Evolutionary conservation across 257 asterid species (phyloP).

Genomic region (Salvia rosmarinus): DNA sequence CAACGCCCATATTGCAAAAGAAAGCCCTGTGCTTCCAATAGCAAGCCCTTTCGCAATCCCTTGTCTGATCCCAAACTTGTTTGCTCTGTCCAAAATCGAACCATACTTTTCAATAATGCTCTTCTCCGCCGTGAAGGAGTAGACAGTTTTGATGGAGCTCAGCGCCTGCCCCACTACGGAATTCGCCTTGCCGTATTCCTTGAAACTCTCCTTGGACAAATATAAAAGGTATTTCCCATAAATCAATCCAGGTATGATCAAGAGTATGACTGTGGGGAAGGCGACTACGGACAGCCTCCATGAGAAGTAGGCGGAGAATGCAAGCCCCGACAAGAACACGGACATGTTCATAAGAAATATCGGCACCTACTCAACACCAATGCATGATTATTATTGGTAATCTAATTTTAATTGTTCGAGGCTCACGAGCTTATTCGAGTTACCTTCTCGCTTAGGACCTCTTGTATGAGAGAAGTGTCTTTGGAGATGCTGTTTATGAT

Average conservation of each 20-base stretch:
- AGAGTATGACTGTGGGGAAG: conserved; percentile 60
- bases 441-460: conserved; percentile 91
- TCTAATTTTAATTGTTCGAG: no score
- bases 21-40: conserved; percentile 71
- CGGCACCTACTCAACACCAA: conserved; percentile 53
- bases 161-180: conserved; percentile 67
- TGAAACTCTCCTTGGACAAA: conserved; percentile 56
- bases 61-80: conserved; percentile 72
- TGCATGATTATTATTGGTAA: no score
- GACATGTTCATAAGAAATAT: conserved; percentile 75
- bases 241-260: conserved; percentile 71
- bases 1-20: conserved; percentile 89
- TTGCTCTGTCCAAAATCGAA: conserved; percentile 53
- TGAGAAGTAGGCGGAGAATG: conserved; percentile 65
- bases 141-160: conserved; percentile 79
- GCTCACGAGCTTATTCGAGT: no score
- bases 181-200: conserved; percentile 72
- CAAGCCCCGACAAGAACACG: conserved; percentile 70
- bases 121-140: conserved; percentile 82
- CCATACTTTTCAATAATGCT: conserved; percentile 65
- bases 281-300: conserved; percentile 80
- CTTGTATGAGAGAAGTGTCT: conserved; percentile 82
- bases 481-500: conserved; percentile 75
- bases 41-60: conserved; percentile 86
- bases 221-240: conserved; percentile 68